Conservation (phyloP, 75 land plant species). For the Pseudotsuga menziesii region DNA sequence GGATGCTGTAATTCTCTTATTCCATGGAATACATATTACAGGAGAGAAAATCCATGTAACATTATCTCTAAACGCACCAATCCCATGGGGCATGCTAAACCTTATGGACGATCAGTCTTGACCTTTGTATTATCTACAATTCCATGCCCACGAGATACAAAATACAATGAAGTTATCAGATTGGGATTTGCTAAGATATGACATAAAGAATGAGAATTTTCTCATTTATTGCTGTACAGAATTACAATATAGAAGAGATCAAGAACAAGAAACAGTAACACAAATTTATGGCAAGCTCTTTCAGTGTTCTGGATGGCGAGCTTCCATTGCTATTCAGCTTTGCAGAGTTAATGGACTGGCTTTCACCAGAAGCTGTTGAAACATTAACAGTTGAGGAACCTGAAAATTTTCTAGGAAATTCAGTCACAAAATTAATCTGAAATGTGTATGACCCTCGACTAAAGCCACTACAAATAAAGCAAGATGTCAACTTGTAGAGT, state of each 20-base stretch:
- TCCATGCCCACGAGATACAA: neutral
- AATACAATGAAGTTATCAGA: neutral
- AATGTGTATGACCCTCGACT: neutral
- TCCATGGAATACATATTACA: neutral
- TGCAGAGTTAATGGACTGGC: conserved; percentile 31
- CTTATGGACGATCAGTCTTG: neutral
- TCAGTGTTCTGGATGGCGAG: conserved; percentile 4
- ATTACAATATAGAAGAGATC: neutral
- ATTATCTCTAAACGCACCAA: neutral
- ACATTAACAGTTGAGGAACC: conserved; percentile 61
- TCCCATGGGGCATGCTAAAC: neutral
- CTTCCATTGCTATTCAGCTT: conserved; percentile 23
- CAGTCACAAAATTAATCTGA: neutral
- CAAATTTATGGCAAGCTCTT: neutral
- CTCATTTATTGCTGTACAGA: neutral
- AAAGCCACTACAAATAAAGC: neutral
- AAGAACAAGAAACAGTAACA: neutral
- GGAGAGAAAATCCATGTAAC: neutral
- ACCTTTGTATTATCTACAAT: neutral
- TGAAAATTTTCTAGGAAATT: conserved; percentile 13
- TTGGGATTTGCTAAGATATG: neutral
- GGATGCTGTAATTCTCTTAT: neutral
- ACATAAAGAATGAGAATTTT: neutral
- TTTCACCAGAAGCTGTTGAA: conserved; percentile 28
- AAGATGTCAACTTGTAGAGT: neutral